Base-by-base conservation (phyloP, 2,329 filamentous ascomycete species). In the Teratosphaeria epicoccoides region DNA sequence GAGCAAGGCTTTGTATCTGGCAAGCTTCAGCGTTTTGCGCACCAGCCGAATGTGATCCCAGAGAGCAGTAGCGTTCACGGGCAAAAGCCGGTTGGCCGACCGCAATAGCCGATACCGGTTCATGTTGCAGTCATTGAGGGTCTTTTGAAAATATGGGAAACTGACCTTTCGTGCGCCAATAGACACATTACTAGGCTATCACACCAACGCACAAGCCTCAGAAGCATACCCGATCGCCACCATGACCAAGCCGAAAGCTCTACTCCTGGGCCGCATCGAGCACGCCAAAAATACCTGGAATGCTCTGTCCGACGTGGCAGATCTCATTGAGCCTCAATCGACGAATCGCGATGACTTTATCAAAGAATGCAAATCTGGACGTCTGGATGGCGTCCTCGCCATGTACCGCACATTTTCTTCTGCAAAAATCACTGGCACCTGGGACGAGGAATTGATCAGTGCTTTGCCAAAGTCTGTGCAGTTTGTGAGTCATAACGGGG, bases 241-340 rank as follows among this genome's bases (percentile, higher is more conserved):
- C 17, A 71, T 71, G 67, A 56, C 52, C 23, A 80, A 75, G 60
- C 76, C 78, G 37, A 83, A 81, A 61, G 76, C 83, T 47, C 74
- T 87, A 6, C 73, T 83, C 43, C 70, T 87, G 14, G 83, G 84
- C 46, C 62, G 72, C 33, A 80, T 87, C 56, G 75, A 79, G 51
- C 79, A 83, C 63, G 87, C 86, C 40, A 74, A 82, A 54, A 71
- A 79, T 40, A 72, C 79, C 52, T 89, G 83, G 82, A 65, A 76
- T n/a, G 67, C 75, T 4, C 74, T 93, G 51, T 70, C 72, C 49
- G 67, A 76, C 22, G 68, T 86, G 20, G 84, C 83, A 43, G 80
- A 87, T n/a, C 68, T 90, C 43, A 60, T 90, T 40, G 69, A 70
- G 12, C 81, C 86, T 6, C 72, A 72, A 54, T 74, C 86, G 9